phyloP scores from a whole-genome alignment of 2,329 filamentous ascomycete genomes.

The Arthrobotrys entomopaga region DNA sequence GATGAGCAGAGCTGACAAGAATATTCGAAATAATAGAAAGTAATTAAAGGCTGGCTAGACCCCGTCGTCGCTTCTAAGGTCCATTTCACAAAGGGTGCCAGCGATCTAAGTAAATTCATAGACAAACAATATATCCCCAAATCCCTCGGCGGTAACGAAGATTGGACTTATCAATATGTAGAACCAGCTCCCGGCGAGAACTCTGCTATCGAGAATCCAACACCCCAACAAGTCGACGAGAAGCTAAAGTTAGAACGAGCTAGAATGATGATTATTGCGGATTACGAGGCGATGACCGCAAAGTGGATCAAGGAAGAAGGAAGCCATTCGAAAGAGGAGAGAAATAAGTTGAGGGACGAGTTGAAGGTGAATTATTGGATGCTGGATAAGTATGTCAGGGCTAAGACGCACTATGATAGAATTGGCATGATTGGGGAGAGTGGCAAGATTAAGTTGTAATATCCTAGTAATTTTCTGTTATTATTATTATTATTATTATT shows the following conservation, averaged over 20 bases:
- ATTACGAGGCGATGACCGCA: slow-evolving; percentile 78
- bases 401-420: slow-evolving; percentile 83
- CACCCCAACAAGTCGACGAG: slow-evolving; percentile 65
- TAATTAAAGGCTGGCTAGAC: slow-evolving; percentile 95
- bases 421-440: slow-evolving; percentile 73
- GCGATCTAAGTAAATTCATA: slow-evolving; percentile 83
- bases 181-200: slow-evolving; percentile 84
- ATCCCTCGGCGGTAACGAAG: slow-evolving; percentile 85
- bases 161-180: slow-evolving; percentile 83
- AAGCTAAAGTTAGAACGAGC: slow-evolving; percentile 67
- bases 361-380: slow-evolving; percentile 84
- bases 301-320: slow-evolving; percentile 72
- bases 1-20: neutral
- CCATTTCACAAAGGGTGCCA: slow-evolving; percentile 84
- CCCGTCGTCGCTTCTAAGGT: slow-evolving; percentile 95
- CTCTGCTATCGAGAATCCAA: slow-evolving; percentile 72
- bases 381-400: slow-evolving; percentile 85
- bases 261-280: slow-evolving; percentile 73
- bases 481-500: too few relatives aligned
- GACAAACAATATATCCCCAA: slow-evolving; percentile 75
- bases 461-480: too few relatives aligned
- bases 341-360: slow-evolving; percentile 71
- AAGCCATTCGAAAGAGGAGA: slow-evolving; percentile 61
- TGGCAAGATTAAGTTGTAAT: neutral
- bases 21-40: slow-evolving; percentile 67